Conservation (phyloP, 352 stramenopile species). For the Pythium angustatum region DNA sequence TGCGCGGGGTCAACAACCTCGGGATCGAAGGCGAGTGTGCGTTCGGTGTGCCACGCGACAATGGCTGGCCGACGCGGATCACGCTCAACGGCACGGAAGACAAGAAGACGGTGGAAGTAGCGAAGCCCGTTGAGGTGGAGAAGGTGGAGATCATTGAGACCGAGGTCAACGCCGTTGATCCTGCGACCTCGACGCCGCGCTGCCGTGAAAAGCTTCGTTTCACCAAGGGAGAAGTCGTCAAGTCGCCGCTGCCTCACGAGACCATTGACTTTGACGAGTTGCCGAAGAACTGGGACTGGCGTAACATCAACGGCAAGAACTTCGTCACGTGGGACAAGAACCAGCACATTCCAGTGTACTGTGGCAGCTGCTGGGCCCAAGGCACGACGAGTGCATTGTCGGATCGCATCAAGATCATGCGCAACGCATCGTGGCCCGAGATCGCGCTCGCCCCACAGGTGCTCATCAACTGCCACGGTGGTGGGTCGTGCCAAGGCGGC, state of each 20-base stretch:
- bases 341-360: conserved; percentile 97
- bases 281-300: conserved; percentile 94
- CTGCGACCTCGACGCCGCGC: conserved; percentile 33
- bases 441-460: conserved; percentile 80
- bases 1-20: conserved; percentile 91
- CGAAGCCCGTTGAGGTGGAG: neutral
- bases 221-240: conserved; percentile 62
- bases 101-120: conserved; percentile 24
- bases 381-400: conserved; percentile 87
- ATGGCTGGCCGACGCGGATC: conserved; percentile 69
- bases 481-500: conserved; percentile 74
- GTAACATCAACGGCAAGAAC: conserved; percentile 92
- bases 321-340: conserved; percentile 98
- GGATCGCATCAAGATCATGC: conserved; percentile 90
- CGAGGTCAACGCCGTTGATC: conserved; percentile 20
- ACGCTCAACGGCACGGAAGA: conserved; percentile 28
- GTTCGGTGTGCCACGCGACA: conserved; percentile 88
- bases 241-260: conserved; percentile 70
- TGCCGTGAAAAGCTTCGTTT: conserved; percentile 74
- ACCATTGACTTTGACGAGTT: conserved; percentile 81
- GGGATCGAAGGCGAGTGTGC: conserved; percentile 93
- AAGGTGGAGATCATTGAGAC: conserved; percentile 12
- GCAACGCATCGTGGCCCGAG: conserved; percentile 84
- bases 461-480: conserved; percentile 84
- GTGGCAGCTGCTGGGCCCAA: conserved; percentile 92